These are phyloP conservation scores for Cornus kousa DNA, from an alignment of 148 eudicot species.

Conservation along the genomic window DNA sequence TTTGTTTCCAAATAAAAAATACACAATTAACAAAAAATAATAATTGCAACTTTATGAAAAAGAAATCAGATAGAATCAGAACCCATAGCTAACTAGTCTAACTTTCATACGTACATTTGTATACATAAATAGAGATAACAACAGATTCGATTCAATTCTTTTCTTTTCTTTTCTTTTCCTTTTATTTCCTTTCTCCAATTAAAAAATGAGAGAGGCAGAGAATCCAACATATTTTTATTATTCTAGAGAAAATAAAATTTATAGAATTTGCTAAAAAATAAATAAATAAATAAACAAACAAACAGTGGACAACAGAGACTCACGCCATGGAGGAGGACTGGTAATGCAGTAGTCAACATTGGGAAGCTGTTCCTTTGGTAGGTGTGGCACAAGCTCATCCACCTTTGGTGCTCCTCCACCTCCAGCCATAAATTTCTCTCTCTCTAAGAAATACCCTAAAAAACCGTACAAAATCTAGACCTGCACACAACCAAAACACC, in stretches of 20 bases:
- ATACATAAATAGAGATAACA: neutral
- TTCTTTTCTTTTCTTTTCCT: too few relatives aligned
- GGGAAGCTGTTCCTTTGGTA: constrained; percentile 90
- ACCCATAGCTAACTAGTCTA: constrained; percentile 2
- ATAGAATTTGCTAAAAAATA: constrained; percentile 12
- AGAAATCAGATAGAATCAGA: constrained; percentile 17
- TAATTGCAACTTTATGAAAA: neutral
- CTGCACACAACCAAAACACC: constrained; percentile 15
- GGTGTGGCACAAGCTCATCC: constrained; percentile 78
- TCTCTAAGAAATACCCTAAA: neutral
- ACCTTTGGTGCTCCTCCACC: constrained; percentile 54
- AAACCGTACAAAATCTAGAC: constrained; percentile 10
- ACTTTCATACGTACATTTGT: neutral
- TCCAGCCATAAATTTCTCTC: constrained; percentile 49
- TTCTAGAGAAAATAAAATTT: neutral
- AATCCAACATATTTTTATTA: neutral
- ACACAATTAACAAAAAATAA: constrained; percentile 2
- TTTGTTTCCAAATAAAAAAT: neutral
- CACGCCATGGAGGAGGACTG: constrained; percentile 99
- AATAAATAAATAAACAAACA: too few relatives aligned
- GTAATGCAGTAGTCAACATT: constrained; percentile 82
- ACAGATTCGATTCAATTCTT: too few relatives aligned
- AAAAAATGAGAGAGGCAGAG: neutral
- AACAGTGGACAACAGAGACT: constrained; percentile 31
- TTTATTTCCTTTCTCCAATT: too few relatives aligned